phyloP scores from a whole-genome alignment of 1,284 basidiomycete genomes.

The Ceratobasidium sp. region DNA sequence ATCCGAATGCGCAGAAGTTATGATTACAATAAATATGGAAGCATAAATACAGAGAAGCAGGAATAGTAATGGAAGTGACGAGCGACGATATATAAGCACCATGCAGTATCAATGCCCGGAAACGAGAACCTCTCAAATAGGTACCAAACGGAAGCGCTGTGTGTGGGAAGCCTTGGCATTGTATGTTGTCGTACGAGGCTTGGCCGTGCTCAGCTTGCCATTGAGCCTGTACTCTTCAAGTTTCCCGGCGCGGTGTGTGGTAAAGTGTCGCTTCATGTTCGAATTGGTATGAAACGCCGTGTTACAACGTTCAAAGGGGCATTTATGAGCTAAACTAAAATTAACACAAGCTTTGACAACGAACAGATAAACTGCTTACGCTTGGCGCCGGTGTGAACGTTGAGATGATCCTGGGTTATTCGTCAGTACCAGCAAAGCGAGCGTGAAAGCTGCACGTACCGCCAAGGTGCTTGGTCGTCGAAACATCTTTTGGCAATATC shows the following conservation, averaged over 20 bases:
- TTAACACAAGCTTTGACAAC: neutral
- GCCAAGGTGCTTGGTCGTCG: conserved; percentile 29
- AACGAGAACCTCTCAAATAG: neutral
- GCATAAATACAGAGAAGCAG: neutral
- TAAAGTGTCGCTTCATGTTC: conserved; percentile 43
- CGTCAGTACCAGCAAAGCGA: neutral
- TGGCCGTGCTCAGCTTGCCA: neutral
- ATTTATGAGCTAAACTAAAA: conserved; percentile 21
- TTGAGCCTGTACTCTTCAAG: conserved; percentile 5
- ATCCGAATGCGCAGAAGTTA: neutral
- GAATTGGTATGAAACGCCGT: conserved; percentile 41
- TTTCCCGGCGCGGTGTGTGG: conserved; percentile 24
- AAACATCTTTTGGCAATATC: conserved; percentile 27
- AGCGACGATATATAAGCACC: neutral
- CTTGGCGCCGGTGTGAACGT: conserved; percentile 30
- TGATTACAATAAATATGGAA: neutral
- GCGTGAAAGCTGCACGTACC: neutral
- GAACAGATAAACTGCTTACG: conserved; percentile 10
- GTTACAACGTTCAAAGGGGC: conserved; percentile 24
- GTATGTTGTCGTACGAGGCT: conserved; percentile 19
- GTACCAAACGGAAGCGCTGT: conserved; percentile 30
- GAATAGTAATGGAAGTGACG: neutral
- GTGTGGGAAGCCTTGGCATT: conserved; percentile 37
- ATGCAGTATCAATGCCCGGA: too few species aligned
- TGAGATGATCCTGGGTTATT: conserved; percentile 18